These are phyloP conservation scores for Aspergillus nidulans DNA, from an alignment of 495 filamentous ascomycete genomes.

Conservation along the genomic window DNA sequence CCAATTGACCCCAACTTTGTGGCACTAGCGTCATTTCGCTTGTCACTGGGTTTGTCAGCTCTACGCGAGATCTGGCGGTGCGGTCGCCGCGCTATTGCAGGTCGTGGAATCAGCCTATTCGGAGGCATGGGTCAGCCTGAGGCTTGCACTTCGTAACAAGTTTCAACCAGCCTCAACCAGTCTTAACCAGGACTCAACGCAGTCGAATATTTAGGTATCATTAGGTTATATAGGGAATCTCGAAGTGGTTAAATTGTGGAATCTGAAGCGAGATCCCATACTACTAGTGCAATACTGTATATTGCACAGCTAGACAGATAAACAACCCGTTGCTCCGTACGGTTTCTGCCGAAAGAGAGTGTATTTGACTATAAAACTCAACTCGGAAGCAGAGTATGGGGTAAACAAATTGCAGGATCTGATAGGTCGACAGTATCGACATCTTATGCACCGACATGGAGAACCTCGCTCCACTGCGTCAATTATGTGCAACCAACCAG, in stretches of 20 bases:
- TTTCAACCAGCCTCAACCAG: too few relatives aligned
- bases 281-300: too few relatives aligned
- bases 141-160: neutral
- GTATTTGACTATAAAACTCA: neutral
- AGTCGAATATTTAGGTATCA: too few relatives aligned
- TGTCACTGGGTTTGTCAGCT: neutral
- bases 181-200: neutral
- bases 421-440: neutral
- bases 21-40: constrained; percentile 8
- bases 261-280: too few relatives aligned
- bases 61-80: neutral
- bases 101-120: neutral
- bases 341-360: too few relatives aligned
- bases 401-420: neutral
- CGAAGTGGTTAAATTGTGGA: too few relatives aligned
- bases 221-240: too few relatives aligned
- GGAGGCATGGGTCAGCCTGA: neutral
- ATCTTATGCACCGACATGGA: neutral
- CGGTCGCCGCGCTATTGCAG: too few relatives aligned
- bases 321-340: too few relatives aligned
- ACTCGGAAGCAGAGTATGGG: neutral
- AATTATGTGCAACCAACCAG: neutral
- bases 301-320: too few relatives aligned
- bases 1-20: constrained; percentile 17
- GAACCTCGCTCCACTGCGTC: neutral